A percentile compares a stretch with the other conserved stretches of the same genome.
Evolutionary conservation across 495 filamentous ascomycete genomes (phyloP).

Genomic region (Aspergillus ellipticus): DNA sequence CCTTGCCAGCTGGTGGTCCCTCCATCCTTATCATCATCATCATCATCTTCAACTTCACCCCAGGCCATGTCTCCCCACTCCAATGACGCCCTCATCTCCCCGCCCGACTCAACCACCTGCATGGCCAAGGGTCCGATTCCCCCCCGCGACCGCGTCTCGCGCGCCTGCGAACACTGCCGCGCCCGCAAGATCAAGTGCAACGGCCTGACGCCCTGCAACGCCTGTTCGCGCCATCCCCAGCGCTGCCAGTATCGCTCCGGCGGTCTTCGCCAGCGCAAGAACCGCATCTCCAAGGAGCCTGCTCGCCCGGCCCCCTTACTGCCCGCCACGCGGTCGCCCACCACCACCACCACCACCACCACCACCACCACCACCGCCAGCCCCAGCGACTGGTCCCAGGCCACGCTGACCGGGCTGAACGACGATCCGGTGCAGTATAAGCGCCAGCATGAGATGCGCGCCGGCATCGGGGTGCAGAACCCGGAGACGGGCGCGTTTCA

Average conservation of each 20-base stretch:
- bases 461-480: constrained; percentile 10
- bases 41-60: too few species aligned
- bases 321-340: not conserved
- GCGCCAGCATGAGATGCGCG: constrained; percentile 11
- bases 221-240: constrained; percentile 7
- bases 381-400: not conserved
- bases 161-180: constrained; percentile 30
- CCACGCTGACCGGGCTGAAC: not conserved
- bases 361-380: too few species aligned
- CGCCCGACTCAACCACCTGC: not conserved
- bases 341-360: too few species aligned
- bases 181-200: constrained; percentile 35
- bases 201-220: constrained; percentile 26
- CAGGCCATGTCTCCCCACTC: not conserved
- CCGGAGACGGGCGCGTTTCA: constrained; percentile 11
- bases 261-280: constrained; percentile 4
- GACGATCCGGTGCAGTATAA: constrained; percentile 9
- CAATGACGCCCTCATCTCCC: not conserved
- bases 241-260: constrained; percentile 7
- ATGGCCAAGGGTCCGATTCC: constrained; percentile 5
- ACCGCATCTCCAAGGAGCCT: not conserved
- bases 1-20: too few species aligned
- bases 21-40: too few species aligned
- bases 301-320: not conserved
- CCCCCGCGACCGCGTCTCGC: constrained; percentile 9